Percentiles rank a stretch among this genome's conserved stretches.
phyloP scores from a whole-genome alignment of 2,329 filamentous ascomycete species.

The Madurella mycetomatis region DNA sequence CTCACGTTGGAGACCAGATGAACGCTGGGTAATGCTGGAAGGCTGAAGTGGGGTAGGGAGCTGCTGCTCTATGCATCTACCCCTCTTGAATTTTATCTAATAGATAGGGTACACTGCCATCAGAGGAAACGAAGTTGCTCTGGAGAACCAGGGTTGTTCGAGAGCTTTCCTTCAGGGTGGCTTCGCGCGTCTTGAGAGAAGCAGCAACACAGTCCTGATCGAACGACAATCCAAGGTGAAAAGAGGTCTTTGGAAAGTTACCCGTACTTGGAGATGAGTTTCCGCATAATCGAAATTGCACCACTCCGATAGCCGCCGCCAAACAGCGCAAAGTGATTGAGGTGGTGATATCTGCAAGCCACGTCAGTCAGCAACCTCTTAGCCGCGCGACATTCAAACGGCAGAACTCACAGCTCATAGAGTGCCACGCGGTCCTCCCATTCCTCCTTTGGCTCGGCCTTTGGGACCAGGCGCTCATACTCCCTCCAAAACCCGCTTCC shows the following conservation, averaged over 20 bases:
- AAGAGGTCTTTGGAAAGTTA: not conserved
- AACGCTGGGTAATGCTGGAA: too few relatives aligned
- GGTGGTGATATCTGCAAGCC: slow-evolving; percentile 67
- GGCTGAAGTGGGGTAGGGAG: too few relatives aligned
- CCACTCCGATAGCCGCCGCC: slow-evolving; percentile 72
- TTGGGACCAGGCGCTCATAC: slow-evolving; percentile 71
- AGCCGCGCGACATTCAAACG: not conserved
- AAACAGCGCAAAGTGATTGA: slow-evolving; percentile 86
- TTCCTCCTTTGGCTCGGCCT: slow-evolving; percentile 74
- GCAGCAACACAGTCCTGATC: not conserved
- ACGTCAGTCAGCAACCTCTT: slow-evolving; percentile 18
- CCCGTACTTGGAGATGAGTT: slow-evolving; percentile 68
- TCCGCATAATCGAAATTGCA: slow-evolving; percentile 75
- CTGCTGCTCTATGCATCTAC: too few relatives aligned
- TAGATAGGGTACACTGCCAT: too few relatives aligned
- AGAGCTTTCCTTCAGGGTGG: too few relatives aligned
- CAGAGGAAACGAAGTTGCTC: too few relatives aligned
- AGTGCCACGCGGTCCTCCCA: slow-evolving; percentile 77
- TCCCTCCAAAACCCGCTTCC: slow-evolving; percentile 66
- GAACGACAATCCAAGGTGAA: not conserved
- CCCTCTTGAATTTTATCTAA: too few relatives aligned
- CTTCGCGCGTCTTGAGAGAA: too few relatives aligned
- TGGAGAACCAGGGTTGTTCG: too few relatives aligned
- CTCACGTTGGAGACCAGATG: too few relatives aligned
- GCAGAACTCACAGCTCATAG: slow-evolving; percentile 69